These are phyloP conservation scores for Aphanoascus verrucosus DNA, from an alignment of 2,329 filamentous ascomycete species.

Conservation along the genomic window DNA sequence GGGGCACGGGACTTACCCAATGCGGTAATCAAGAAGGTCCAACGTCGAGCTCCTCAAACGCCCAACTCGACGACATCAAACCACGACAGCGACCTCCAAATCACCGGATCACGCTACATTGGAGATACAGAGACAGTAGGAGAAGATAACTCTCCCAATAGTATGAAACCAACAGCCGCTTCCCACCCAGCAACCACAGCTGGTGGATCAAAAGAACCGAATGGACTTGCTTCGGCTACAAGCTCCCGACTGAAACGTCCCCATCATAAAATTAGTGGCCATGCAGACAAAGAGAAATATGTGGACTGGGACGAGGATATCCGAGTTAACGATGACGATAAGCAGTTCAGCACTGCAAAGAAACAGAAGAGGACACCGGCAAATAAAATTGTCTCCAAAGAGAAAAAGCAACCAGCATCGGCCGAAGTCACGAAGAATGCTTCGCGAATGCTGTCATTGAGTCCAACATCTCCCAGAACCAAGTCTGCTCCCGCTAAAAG, in stretches of 20 bases:
- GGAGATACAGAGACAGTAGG: background rate
- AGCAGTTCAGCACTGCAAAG: background rate
- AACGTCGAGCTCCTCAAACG: background rate
- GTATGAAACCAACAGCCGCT: background rate
- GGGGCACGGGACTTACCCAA: background rate
- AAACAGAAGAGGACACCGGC: slow-evolving; percentile 8
- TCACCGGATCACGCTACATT: background rate
- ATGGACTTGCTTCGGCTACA: background rate
- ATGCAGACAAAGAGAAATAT: background rate
- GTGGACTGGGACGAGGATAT: slow-evolving; percentile 18
- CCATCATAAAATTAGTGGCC: slow-evolving; percentile 11
- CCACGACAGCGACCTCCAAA: background rate
- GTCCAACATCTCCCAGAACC: slow-evolving; percentile 3
- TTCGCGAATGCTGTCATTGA: slow-evolving; percentile 6
- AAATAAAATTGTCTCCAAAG: background rate
- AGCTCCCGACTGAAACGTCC: slow-evolving; percentile 16
- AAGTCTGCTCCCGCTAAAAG: slow-evolving; percentile 5
- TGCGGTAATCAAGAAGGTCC: background rate
- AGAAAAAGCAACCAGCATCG: slow-evolving; percentile 2
- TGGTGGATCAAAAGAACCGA: background rate
- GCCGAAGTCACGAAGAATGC: slow-evolving; percentile 4
- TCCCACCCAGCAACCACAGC: background rate
- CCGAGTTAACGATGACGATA: slow-evolving; percentile 11
- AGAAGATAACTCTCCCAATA: background rate
- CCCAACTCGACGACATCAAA: background rate